Percentiles rank a stretch among this genome's conserved stretches.
phyloP scores from a whole-genome alignment of 2,329 filamentous ascomycete species.

The Ceratocystis cacaofunesta region DNA sequence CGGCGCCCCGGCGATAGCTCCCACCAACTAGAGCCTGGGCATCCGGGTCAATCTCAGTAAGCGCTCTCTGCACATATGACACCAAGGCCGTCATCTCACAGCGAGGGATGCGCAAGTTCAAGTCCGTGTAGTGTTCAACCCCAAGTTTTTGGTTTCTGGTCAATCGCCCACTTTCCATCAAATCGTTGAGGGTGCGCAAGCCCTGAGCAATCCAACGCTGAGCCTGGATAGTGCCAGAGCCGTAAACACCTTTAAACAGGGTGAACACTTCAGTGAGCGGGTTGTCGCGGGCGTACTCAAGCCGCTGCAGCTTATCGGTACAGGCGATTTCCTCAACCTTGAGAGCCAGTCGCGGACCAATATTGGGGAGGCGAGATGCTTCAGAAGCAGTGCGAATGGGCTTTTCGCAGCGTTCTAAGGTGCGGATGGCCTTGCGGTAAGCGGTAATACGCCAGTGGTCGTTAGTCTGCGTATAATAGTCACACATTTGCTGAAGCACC shows the following conservation, averaged over 20 bases:
- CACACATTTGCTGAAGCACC: slow-evolving; percentile 61
- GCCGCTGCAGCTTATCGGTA: slow-evolving; percentile 54
- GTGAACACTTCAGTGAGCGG: slow-evolving; percentile 50
- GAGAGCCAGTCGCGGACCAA: slow-evolving; percentile 58
- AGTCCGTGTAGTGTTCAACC: slow-evolving; percentile 64
- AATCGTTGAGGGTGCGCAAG: slow-evolving; percentile 57
- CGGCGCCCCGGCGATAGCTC: slow-evolving; percentile 68
- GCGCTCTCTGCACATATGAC: slow-evolving; percentile 43
- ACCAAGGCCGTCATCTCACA: slow-evolving; percentile 59
- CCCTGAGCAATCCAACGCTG: slow-evolving; percentile 64
- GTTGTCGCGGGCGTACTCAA: slow-evolving; percentile 57
- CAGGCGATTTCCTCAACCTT: slow-evolving; percentile 83
- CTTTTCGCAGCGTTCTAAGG: slow-evolving; percentile 47
- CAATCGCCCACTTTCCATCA: slow-evolving; percentile 46
- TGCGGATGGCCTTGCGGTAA: slow-evolving; percentile 65
- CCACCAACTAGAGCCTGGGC: slow-evolving; percentile 65
- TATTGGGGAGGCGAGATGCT: slow-evolving; percentile 49
- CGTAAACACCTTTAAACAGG: slow-evolving; percentile 65
- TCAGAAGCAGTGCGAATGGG: slow-evolving; percentile 56
- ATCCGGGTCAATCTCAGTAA: slow-evolving; percentile 43
- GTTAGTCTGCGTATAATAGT: slow-evolving; percentile 58
- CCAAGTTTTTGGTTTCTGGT: slow-evolving; percentile 59
- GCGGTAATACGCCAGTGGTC: slow-evolving; percentile 64
- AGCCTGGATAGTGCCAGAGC: slow-evolving; percentile 56
- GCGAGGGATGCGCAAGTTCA: slow-evolving; percentile 64